Conservation (phyloP, 768 basidiomycete species). For the Pulveroboletus sp. region DNA sequence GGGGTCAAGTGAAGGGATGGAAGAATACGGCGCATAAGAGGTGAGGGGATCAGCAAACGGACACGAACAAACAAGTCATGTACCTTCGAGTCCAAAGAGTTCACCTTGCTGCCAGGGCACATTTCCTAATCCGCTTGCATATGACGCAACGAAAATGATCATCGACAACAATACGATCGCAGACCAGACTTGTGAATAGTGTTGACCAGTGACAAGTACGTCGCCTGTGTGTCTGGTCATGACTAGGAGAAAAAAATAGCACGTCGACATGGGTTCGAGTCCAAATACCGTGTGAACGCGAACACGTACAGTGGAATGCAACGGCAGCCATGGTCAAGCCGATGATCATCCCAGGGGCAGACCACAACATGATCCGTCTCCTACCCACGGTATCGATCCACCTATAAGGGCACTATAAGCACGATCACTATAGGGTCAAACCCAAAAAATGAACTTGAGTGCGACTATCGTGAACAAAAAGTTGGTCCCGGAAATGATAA, state of each 20-base stretch:
- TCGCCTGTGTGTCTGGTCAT: constrained; percentile 60
- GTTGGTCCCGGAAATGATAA: constrained; percentile 75
- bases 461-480: constrained; percentile 76
- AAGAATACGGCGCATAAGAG: background rate
- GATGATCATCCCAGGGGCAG: constrained; percentile 69
- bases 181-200: constrained; percentile 60
- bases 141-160: constrained; percentile 79
- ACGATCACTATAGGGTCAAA: background rate
- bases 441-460: constrained; percentile 42
- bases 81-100: constrained; percentile 46
- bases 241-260: constrained; percentile 30
- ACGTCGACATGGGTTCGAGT: background rate
- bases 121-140: constrained; percentile 74
- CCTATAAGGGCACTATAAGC: constrained; percentile 5
- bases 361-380: constrained; percentile 63
- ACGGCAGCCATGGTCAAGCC: constrained; percentile 60
- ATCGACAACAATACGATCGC: constrained; percentile 71
- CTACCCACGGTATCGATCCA: constrained; percentile 67
- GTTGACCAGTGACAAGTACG: constrained; percentile 50
- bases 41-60: background rate
- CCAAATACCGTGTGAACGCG: background rate
- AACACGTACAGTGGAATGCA: constrained; percentile 47
- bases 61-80: background rate
- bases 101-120: constrained; percentile 89
- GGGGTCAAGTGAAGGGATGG: background rate